Percentiles rank a stretch among this genome's conserved stretches.
These are phyloP conservation scores for Rhynchosporium secalis DNA, from an alignment of 2,329 filamentous ascomycete genomes.

Conservation along the genomic window DNA sequence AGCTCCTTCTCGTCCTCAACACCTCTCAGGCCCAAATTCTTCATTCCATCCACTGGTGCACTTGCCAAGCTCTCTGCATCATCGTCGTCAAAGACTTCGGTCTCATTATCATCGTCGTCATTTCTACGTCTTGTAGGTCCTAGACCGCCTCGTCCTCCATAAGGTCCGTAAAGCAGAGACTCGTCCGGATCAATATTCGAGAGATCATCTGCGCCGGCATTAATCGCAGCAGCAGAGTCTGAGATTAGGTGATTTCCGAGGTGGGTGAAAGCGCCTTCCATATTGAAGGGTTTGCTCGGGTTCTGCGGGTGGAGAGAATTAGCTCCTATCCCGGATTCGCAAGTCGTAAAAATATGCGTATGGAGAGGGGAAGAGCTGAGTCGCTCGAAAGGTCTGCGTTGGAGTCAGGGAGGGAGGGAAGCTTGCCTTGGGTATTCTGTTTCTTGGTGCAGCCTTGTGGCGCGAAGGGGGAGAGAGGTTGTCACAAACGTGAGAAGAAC, in stretches of 20 bases:
- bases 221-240: slow-evolving; percentile 82
- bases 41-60: slow-evolving; percentile 74
- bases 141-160: slow-evolving; percentile 56
- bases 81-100: slow-evolving; percentile 80
- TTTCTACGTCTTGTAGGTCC: slow-evolving; percentile 59
- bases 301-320: slow-evolving; percentile 17
- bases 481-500: slow-evolving; percentile 28
- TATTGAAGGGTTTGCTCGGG: slow-evolving; percentile 42
- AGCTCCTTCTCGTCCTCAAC: slow-evolving; percentile 85
- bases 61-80: slow-evolving; percentile 74
- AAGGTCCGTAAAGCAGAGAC: slow-evolving; percentile 73
- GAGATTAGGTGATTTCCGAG: slow-evolving; percentile 84
- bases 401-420: slow-evolving; percentile 7
- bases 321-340: background rate
- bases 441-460: slow-evolving; percentile 37
- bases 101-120: slow-evolving; percentile 88
- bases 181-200: slow-evolving; percentile 76
- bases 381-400: background rate
- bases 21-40: slow-evolving; percentile 59
- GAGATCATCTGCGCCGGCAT: slow-evolving; percentile 73
- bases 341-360: background rate
- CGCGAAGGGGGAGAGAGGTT: slow-evolving; percentile 31
- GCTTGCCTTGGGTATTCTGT: slow-evolving; percentile 26
- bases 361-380: background rate
- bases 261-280: slow-evolving; percentile 88